Evolutionary conservation across 148 eudicot species (phyloP), one percentile per base, ranked within the genome.

Genomic region (Persicaria tinctoria): DNA sequence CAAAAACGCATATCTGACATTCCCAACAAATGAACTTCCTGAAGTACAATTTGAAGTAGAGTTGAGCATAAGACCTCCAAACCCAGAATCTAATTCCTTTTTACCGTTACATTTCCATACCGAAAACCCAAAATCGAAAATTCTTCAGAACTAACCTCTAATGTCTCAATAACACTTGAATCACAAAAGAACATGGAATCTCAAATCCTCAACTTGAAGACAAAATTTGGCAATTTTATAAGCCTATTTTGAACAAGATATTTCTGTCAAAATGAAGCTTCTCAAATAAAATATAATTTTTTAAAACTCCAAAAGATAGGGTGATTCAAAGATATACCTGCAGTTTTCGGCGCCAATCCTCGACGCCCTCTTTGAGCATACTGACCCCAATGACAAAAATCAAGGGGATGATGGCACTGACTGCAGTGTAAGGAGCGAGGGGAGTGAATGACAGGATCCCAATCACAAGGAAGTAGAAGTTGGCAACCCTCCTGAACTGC

Each of bases 401-500:
- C 47, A 95, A 71, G 53, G 99, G 99, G 23, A 89, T 18, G 59
- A 92, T 76, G n/a, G 97, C 97, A 83, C 94, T 95, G 0, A 86
- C 87, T 11, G 99, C 87, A 46, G 78, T 64, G 75, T 90, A 95
- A 81, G 99, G 99, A 16, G 97, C 89, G 11, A 95, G 85, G 0
- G 84, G 76, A 18, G 99, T 90, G 77, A 95, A 92, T 7, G 97
- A 78, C 77, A 95, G 68, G 20, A 89, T 77, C 10, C 92, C 96
- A 54, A 79, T 78, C 18, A 92, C 94, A 74, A 95, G 97, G 78
- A 95, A 95, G 79, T 70, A 95, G 76, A 95, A 95, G 68, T 95
- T 95, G 47, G 99, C 99, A 59, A 95, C 99, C 76, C 99, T 95
- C 63, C 99, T 89, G 77, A 95, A 95, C 87, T 95, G 99, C 85